A percentile compares a stretch with the other conserved stretches of the same genome.
These are phyloP conservation scores for Tetragonia tetragonoides DNA, from an alignment of 148 eudicot species.

Conservation along the genomic window DNA sequence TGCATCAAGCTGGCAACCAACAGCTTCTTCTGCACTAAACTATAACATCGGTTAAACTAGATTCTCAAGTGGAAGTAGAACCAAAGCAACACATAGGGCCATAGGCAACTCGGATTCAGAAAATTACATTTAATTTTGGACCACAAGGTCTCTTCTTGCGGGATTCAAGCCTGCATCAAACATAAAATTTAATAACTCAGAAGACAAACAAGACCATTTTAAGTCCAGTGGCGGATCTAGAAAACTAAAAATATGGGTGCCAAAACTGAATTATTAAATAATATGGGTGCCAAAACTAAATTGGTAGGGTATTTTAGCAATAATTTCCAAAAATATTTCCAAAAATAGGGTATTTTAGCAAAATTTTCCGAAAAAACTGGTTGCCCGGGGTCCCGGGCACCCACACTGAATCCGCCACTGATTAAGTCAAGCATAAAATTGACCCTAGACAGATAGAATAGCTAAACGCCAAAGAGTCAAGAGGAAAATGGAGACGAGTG, in stretches of 20 bases:
- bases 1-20: slow-evolving; percentile 84
- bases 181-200: background rate
- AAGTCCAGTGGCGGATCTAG: no score
- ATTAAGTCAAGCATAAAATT: background rate
- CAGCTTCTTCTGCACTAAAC: slow-evolving; percentile 98
- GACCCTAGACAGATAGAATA: background rate
- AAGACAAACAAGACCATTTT: slow-evolving; percentile 1
- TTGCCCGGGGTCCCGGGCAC: no score
- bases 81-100: background rate
- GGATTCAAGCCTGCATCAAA: slow-evolving; percentile 74
- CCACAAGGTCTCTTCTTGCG: slow-evolving; percentile 82
- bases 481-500: background rate
- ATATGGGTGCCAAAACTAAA: no score
- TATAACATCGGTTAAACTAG: slow-evolving; percentile 38
- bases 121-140: slow-evolving; percentile 73
- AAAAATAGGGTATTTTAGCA: no score
- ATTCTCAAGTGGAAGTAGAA: slow-evolving; percentile 1
- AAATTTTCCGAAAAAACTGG: no score
- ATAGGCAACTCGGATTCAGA: slow-evolving; percentile 9
- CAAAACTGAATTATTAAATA: no score
- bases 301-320: no score
- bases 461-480: background rate
- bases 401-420: no score
- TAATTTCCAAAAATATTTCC: no score
- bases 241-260: no score